Percentiles rank a stretch among this genome's conserved stretches.
Conservation (phyloP, 2,329 filamentous ascomycete species). For the Colletotrichum echinochloae region DNA sequence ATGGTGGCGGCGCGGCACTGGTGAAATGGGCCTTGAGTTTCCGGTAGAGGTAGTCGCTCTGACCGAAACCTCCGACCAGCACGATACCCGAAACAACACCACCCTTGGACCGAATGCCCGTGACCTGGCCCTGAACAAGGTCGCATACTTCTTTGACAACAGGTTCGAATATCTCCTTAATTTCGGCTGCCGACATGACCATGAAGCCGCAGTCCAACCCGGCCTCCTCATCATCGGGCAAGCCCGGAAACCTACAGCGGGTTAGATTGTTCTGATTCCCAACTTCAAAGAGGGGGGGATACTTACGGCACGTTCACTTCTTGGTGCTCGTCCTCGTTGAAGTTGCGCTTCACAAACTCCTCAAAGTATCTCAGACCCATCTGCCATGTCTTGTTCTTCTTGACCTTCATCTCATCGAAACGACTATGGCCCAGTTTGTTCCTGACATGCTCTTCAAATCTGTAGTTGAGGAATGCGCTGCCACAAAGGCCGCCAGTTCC, state of each 20-base stretch:
- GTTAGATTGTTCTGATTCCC: not conserved
- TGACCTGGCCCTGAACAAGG: slow-evolving; percentile 75
- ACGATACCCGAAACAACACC: slow-evolving; percentile 80
- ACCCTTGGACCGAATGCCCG: slow-evolving; percentile 70
- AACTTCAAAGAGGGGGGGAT: not conserved
- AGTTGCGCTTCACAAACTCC: slow-evolving; percentile 87
- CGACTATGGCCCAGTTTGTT: slow-evolving; percentile 73
- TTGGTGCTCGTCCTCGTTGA: slow-evolving; percentile 80
- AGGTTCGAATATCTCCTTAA: slow-evolving; percentile 81
- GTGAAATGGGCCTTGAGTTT: slow-evolving; percentile 77
- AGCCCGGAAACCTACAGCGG: slow-evolving; percentile 71
- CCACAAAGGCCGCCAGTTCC: slow-evolving; percentile 83
- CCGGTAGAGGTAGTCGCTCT: slow-evolving; percentile 81
- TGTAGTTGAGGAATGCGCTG: slow-evolving; percentile 82
- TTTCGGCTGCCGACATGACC: slow-evolving; percentile 75
- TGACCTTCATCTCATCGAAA: slow-evolving; percentile 81
- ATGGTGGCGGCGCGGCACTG: slow-evolving; percentile 67
- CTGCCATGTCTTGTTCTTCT: slow-evolving; percentile 84
- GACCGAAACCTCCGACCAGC: slow-evolving; percentile 84
- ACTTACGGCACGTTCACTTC: slow-evolving; percentile 81
- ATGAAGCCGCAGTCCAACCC: slow-evolving; percentile 82
- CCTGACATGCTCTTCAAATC: slow-evolving; percentile 83
- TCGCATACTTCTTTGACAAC: slow-evolving; percentile 79
- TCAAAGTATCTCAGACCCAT: slow-evolving; percentile 85
- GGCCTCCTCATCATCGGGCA: slow-evolving; percentile 80